phyloP scores from a whole-genome alignment of 2,329 filamentous ascomycete genomes.

The Aspergillus hiratsukae region DNA sequence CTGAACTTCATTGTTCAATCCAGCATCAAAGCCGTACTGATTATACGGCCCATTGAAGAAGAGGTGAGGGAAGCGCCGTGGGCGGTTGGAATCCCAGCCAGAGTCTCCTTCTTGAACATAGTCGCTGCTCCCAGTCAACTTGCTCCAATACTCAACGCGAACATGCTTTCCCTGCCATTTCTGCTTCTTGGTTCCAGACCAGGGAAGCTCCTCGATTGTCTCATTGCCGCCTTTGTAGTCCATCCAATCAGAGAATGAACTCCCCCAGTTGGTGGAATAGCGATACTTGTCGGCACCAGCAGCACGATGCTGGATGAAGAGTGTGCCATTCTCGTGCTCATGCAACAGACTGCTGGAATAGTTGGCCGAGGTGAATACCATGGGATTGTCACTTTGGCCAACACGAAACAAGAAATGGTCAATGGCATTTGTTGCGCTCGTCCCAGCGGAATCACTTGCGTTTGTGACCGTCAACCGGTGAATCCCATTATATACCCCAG shows the following conservation, averaged over 20 bases:
- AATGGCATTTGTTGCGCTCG: constrained; percentile 46
- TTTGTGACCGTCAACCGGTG: constrained; percentile 57
- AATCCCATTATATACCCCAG: constrained; percentile 57
- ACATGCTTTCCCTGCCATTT: constrained; percentile 60
- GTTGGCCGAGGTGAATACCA: constrained; percentile 57
- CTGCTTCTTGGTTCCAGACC: constrained; percentile 57
- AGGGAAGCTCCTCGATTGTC: constrained; percentile 46
- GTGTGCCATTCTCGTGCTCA: constrained; percentile 38
- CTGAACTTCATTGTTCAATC: constrained; percentile 51
- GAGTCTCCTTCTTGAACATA: constrained; percentile 59
- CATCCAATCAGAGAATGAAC: constrained; percentile 56
- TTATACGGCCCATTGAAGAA: constrained; percentile 61
- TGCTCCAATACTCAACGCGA: constrained; percentile 60
- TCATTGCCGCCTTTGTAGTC: constrained; percentile 51
- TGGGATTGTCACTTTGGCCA: constrained; percentile 54
- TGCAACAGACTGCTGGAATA: constrained; percentile 54
- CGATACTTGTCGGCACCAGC: constrained; percentile 60
- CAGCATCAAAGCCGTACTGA: constrained; percentile 60
- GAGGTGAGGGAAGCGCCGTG: constrained; percentile 57
- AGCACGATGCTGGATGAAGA: constrained; percentile 55
- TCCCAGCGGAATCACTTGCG: constrained; percentile 41
- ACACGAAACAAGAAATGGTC: constrained; percentile 61
- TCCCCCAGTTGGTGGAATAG: constrained; percentile 59
- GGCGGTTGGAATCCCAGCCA: constrained; percentile 33
- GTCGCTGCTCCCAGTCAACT: constrained; percentile 54